phyloP scores from a whole-genome alignment of 2,329 filamentous ascomycete species.

The Blumeria graminis region DNA sequence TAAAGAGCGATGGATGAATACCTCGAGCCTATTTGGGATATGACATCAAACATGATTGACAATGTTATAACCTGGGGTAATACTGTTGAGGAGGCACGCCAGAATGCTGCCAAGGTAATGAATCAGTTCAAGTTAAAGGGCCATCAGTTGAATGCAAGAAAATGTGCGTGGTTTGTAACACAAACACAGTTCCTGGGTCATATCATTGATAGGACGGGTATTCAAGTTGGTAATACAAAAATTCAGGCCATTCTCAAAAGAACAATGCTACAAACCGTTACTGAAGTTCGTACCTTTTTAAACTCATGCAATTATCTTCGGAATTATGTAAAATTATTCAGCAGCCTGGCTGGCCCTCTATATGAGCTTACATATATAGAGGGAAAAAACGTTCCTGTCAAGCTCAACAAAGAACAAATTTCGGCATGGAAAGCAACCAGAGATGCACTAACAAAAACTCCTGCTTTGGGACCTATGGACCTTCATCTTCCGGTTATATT shows the following conservation, averaged over 20 bases:
- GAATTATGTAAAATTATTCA: neutral
- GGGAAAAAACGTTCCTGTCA: neutral
- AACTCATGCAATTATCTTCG: neutral
- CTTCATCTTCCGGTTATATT: neutral
- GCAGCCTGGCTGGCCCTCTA: neutral
- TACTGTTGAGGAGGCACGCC: neutral
- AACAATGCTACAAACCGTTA: neutral
- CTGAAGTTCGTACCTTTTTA: neutral
- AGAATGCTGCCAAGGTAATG: neutral
- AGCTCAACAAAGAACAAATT: neutral
- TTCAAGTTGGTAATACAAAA: neutral
- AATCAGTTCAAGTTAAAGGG: too few species aligned
- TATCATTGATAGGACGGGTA: neutral
- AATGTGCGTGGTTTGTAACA: too few species aligned
- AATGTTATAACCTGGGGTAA: neutral
- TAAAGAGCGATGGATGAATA: too few species aligned
- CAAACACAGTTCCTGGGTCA: neutral
- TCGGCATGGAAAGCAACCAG: neutral
- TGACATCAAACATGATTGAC: conserved; percentile 1
- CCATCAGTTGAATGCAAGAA: too few species aligned
- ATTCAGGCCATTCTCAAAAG: neutral
- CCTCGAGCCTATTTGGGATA: neutral
- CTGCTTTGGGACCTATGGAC: neutral
- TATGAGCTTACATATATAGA: neutral
- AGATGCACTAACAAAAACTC: neutral